Evolutionary conservation across 345 rosid species (phyloP).

Genomic region (Toxicodendron radicans): DNA sequence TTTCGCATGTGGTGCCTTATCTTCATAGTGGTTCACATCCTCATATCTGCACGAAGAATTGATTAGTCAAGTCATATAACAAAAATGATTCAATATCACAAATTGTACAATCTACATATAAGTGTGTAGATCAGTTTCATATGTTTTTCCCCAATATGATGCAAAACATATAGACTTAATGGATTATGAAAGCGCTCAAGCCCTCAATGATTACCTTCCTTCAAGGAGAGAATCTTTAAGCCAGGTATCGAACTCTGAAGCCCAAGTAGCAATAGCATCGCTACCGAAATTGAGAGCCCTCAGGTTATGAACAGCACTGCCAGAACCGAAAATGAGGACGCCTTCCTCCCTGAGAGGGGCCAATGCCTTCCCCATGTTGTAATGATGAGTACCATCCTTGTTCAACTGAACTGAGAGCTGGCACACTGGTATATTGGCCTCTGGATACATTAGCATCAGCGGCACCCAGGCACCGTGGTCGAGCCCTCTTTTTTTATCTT

Average conservation of each 20-base stretch:
- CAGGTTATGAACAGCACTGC: slow-evolving; percentile 76
- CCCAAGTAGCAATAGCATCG: slow-evolving; percentile 56
- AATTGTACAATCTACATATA: background rate
- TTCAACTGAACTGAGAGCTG: slow-evolving; percentile 79
- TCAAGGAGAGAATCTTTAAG: slow-evolving; percentile 70
- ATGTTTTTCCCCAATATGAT: background rate
- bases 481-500: slow-evolving; percentile 69
- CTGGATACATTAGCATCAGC: slow-evolving; percentile 91
- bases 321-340: slow-evolving; percentile 84
- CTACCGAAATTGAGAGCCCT: slow-evolving; percentile 34
- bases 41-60: slow-evolving; percentile 44
- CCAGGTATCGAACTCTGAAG: slow-evolving; percentile 79
- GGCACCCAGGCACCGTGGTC: slow-evolving; percentile 99
- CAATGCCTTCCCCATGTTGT: slow-evolving; percentile 85
- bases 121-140: background rate
- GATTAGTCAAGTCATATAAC: background rate
- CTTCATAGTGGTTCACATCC: slow-evolving; percentile 68
- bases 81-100: background rate
- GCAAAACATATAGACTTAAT: background rate
- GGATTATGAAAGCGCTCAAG: background rate
- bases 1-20: slow-evolving; percentile 68
- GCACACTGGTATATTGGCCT: slow-evolving; percentile 75
- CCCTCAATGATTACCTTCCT: slow-evolving; percentile 58
- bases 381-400: slow-evolving; percentile 60
- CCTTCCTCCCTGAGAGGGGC: slow-evolving; percentile 83